A percentile compares a stretch with the other conserved stretches of the same genome.
Evolutionary conservation across 441 rosid species (phyloP).

Genomic region (Syzygium syzygioides): DNA sequence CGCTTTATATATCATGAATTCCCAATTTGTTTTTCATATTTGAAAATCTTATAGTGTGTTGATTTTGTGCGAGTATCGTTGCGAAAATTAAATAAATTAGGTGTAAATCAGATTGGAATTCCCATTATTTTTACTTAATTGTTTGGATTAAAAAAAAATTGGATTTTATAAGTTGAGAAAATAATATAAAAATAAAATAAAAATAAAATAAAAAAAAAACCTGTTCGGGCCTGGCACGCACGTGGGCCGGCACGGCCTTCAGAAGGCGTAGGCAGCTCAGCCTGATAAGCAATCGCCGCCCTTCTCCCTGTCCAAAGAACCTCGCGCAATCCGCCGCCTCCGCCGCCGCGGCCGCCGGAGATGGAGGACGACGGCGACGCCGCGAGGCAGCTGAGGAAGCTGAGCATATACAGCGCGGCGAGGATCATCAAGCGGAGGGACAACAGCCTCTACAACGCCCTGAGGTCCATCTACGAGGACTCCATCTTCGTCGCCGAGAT

Average conservation of each 20-base stretch:
- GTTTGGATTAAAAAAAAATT: no score
- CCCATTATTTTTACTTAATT: background rate
- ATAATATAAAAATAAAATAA: background rate
- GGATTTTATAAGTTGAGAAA: background rate
- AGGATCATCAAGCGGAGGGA: slow-evolving; percentile 69
- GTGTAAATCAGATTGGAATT: background rate
- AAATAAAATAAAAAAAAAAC: no score
- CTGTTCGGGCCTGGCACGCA: background rate
- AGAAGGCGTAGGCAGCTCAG: background rate
- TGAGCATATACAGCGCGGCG: slow-evolving; percentile 82
- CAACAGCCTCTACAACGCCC: slow-evolving; percentile 71
- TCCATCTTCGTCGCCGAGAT: slow-evolving; percentile 79
- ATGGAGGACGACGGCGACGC: slow-evolving; percentile 23
- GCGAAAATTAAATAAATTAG: background rate
- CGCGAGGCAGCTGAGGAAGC: slow-evolving; percentile 11
- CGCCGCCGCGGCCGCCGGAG: background rate
- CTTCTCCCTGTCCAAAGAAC: background rate
- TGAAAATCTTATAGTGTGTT: background rate
- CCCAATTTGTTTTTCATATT: background rate
- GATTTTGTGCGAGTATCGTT: background rate
- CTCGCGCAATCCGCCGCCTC: background rate
- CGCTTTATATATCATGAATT: accelerated
- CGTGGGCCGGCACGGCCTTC: background rate
- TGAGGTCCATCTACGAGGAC: slow-evolving; percentile 80
- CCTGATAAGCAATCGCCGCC: background rate